Evolutionary conservation across 1,284 basidiomycete genomes (phyloP).

Genomic region (Sporisorium graminicola): DNA sequence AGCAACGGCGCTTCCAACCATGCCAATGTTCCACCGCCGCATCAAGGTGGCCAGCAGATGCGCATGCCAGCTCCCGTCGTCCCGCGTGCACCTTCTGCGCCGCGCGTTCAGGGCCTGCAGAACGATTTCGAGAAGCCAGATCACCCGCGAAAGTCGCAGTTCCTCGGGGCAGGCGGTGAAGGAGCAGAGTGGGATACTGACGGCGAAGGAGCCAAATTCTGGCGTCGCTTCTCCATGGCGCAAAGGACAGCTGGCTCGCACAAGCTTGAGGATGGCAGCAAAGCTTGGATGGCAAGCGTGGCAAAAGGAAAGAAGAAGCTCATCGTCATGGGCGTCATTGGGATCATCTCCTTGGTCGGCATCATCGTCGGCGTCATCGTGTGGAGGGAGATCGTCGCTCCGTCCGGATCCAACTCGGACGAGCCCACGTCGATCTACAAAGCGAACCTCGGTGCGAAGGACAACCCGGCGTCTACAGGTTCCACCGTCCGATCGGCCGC

Average conservation of each 20-base stretch:
- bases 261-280: conserved; percentile 45
- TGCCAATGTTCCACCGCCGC: conserved; percentile 7
- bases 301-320: conserved; percentile 40
- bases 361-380: conserved; percentile 59
- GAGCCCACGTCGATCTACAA: conserved; percentile 38
- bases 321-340: conserved; percentile 48
- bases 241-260: conserved; percentile 49
- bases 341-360: conserved; percentile 41
- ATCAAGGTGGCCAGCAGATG: conserved; percentile 29
- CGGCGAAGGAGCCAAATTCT: conserved; percentile 62
- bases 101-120: conserved; percentile 51
- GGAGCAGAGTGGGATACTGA: conserved; percentile 64
- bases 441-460: conserved; percentile 41
- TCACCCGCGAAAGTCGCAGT: conserved; percentile 55
- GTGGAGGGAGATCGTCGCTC: conserved; percentile 57
- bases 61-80: conserved; percentile 26
- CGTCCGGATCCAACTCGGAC: conserved; percentile 27
- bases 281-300: conserved; percentile 39
- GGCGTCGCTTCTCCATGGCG: conserved; percentile 59
- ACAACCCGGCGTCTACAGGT: neutral
- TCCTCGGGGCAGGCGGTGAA: conserved; percentile 55
- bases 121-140: conserved; percentile 56
- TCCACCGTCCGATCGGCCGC: conserved; percentile 11
- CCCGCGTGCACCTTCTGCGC: conserved; percentile 28
- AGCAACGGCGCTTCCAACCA: conserved; percentile 2